These are phyloP conservation scores for Globomyces sp. DNA, from an alignment of 371 early-diverging fungal genomes.

Conservation along the genomic window DNA sequence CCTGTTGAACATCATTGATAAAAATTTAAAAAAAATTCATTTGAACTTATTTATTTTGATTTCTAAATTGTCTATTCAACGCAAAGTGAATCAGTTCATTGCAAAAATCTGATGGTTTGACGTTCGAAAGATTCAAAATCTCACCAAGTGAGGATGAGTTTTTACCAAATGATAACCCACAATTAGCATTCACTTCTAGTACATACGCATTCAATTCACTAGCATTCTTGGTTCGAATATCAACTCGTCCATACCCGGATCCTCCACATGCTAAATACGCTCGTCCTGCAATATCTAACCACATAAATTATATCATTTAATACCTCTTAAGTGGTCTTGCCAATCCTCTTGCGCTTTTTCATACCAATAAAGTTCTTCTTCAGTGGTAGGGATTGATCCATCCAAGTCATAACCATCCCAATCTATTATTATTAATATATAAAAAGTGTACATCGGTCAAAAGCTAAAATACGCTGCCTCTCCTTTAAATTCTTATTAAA, in stretches of 20 bases:
- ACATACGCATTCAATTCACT: constrained; percentile 39
- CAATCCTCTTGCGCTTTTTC: constrained; percentile 35
- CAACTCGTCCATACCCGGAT: constrained; percentile 48
- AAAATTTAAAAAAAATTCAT: neutral
- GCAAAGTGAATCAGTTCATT: constrained; percentile 38
- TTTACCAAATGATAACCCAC: constrained; percentile 47
- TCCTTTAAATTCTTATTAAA: constrained; percentile 37
- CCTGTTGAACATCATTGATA: constrained; percentile 3
- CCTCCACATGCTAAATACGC: constrained; percentile 38
- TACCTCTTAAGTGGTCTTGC: constrained; percentile 38
- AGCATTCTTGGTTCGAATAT: constrained; percentile 42
- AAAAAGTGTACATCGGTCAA: constrained; percentile 36
- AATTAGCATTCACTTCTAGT: constrained; percentile 56
- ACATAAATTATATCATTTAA: neutral
- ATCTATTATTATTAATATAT: constrained; percentile 2
- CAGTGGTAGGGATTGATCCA: constrained; percentile 23
- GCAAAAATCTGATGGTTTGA: constrained; percentile 32
- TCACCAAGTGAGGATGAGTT: constrained; percentile 38
- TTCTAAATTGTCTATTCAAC: neutral
- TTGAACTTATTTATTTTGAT: neutral
- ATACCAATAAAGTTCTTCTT: constrained; percentile 40
- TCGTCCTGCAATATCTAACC: constrained; percentile 20
- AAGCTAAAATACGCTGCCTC: constrained; percentile 45
- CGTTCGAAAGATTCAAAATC: constrained; percentile 38
- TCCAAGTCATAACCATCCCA: constrained; percentile 52